phyloP scores from a whole-genome alignment of 23 red algal genomes.

The Gracilaria caudata region DNA sequence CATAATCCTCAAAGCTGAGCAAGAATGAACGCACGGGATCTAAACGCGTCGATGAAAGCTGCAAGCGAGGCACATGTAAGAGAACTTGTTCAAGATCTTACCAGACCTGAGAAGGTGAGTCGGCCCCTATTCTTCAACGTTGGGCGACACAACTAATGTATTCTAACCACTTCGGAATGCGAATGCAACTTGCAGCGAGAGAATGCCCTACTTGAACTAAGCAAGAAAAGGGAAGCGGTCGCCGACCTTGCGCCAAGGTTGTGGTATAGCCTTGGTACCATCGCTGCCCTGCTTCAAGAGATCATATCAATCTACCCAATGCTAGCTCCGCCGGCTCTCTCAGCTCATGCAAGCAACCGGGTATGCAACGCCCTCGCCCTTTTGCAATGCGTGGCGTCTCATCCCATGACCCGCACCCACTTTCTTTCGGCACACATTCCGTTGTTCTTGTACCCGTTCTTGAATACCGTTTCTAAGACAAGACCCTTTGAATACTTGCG shows the following conservation, averaged over 20 bases:
- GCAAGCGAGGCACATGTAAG: constrained; percentile 58
- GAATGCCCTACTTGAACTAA: constrained; percentile 89
- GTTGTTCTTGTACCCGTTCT: constrained; percentile 98
- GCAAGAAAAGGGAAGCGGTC: constrained; percentile 92
- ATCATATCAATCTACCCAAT: constrained; percentile 97
- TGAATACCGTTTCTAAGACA: constrained; percentile 99
- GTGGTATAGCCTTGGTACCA: constrained; percentile 90
- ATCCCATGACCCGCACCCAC: constrained; percentile 82
- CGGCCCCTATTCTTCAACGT: not conserved
- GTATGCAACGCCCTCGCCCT: constrained; percentile 99
- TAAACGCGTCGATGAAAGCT: constrained; percentile 36
- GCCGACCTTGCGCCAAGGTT: constrained; percentile 92
- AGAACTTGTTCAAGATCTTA: constrained; percentile 68
- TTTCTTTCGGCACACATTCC: constrained; percentile 97
- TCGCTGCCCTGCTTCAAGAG: constrained; percentile 95
- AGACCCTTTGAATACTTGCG: constrained; percentile 99
- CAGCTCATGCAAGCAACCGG: constrained; percentile 95
- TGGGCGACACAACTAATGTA: not conserved
- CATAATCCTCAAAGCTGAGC: not conserved
- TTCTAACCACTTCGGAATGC: not conserved
- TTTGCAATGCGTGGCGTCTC: constrained; percentile 95
- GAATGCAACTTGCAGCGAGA: constrained; percentile 66
- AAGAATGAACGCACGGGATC: constrained; percentile 1
- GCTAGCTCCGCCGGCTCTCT: constrained; percentile 89
- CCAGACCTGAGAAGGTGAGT: constrained; percentile 66